Conservation (phyloP, 805 yeast genomes). For the Schwanniomyces occidentalis region DNA sequence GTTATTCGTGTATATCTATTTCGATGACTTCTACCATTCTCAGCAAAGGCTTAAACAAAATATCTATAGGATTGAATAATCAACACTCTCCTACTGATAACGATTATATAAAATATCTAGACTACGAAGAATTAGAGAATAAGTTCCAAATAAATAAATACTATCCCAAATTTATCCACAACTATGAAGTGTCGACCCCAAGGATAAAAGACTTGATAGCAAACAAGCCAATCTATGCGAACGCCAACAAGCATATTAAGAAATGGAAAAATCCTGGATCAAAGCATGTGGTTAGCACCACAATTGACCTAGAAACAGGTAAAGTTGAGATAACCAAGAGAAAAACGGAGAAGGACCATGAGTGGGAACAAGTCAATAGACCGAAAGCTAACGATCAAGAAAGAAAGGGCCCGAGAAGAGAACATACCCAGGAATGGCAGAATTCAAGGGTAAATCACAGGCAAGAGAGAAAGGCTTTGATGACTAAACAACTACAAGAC, state of each 20-base stretch:
- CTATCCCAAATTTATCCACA: constrained; percentile 40
- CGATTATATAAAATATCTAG: constrained; percentile 24
- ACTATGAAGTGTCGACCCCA: constrained; percentile 37
- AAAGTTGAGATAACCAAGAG: too few relatives aligned
- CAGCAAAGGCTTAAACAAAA: constrained; percentile 12
- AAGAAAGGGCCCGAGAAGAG: too few relatives aligned
- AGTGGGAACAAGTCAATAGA: too few relatives aligned
- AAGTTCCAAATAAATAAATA: constrained; percentile 37
- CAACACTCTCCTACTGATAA: constrained; percentile 6
- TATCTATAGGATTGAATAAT: constrained; percentile 1
- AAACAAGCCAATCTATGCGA: constrained; percentile 41
- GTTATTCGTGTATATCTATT: too few relatives aligned
- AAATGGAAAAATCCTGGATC: constrained; percentile 2
- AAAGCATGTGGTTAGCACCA: too few relatives aligned
- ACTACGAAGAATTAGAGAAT: constrained; percentile 38
- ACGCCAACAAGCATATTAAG: constrained; percentile 34
- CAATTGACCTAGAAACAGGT: too few relatives aligned
- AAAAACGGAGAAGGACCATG: too few relatives aligned
- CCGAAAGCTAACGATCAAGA: too few relatives aligned
- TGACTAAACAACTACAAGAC: too few relatives aligned
- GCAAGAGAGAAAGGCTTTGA: too few relatives aligned
- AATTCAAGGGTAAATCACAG: too few relatives aligned
- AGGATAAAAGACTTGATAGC: constrained; percentile 30
- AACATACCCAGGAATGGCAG: too few relatives aligned
- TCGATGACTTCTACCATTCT: constrained; percentile 14